Evolutionary conservation across 208 protist species (phyloP), one percentile per base, ranked within the genome.

Genomic region (Zelonia costaricensis): DNA sequence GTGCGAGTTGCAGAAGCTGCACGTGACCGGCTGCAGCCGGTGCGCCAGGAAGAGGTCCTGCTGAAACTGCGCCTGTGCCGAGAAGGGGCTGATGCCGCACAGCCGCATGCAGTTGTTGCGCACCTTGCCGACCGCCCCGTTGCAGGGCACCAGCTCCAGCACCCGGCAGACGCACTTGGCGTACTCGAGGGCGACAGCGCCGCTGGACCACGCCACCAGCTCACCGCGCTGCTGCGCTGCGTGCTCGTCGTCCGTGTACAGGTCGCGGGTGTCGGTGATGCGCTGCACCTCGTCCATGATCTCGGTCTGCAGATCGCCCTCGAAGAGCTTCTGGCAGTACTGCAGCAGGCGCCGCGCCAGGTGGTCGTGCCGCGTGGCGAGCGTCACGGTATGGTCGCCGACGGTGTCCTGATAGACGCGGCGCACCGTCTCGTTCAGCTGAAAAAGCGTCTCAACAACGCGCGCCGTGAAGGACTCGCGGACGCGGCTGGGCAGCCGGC

Each of bases 51-150:
- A 67, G 12, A 78, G 70, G 48, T 87, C 80, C 1, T 42, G 0
- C 38, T 74, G 45, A 43, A 68, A 66, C 54, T 82, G 72, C 15
- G 86, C 86, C 9, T 82, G 60, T 15, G 82, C 74, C 20, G 91
- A 86, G 64, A 96, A 96, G 20, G 91, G 91, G 67, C 88, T 91
- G 33, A 96, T 71, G 36, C 82, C 82, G 66, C 87, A 93, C 0
- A 96, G 69, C 7, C 91, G 87, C 64, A 96, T 69, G 75, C 86
- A 93, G 59, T 96, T 96, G 70, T 93, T 96, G 44, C 79, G 74
- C 23, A 92, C 67, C 51, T 82, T 88, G 38, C 74, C 63, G 13
- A 94, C 82, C 10, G 77, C 78, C 1, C 76, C 86, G 22, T 84
- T 74, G 61, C 74, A 87, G 2, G 84, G 87, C 43, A 94, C 76